Base-by-base conservation (phyloP, 345 rosid species). In the Noccaea caerulescens region DNA sequence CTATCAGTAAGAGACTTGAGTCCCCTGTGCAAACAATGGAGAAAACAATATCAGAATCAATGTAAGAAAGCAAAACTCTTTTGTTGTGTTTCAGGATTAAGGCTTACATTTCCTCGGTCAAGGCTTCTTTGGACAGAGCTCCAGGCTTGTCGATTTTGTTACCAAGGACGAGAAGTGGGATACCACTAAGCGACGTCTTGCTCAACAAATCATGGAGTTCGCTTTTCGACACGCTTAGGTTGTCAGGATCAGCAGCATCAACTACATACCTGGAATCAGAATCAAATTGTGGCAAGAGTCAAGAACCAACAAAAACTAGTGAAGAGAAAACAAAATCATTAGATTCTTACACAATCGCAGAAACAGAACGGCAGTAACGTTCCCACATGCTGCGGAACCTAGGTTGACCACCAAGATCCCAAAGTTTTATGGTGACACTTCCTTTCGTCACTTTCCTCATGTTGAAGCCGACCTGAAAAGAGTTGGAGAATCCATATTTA, bases 361-460 rank as follows among this genome's bases (percentile, higher is more conserved):
- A 88, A 76, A 88, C 95, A 27, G 95, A 85, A 75, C 95, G 97
- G 34, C 95, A 91, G 50, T 91, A 91, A 25, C 97, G 83, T 80
- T 91, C 95, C 97, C 95, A 91, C 97, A 91, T 91, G 60, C 97
- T 88, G 77, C 97, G 95, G 75, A 91, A 88, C 79, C 97, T 84
- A 54, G 97, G 97, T 69, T 89, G 89, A 82, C 98, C 98, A 68
- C 97, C 97, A 32, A 87, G 96, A 82, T 91, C 98, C 96, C 98
- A 92, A 74, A 92, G 78, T 79, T 90, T 92, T 64, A 92, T 92
- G 7, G 96, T 89, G 57, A 92, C 98, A 63, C 86, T 92, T 75
- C 96, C 98, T 81, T 92, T 92, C 49, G 95, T 90, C 71, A 92
- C 98, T 80, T 92, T 92, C 84, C 86, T 92, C 98, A 90, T 88